phyloP scores from a whole-genome alignment of 805 yeast genomes.

The Lipomyces orientalis region DNA sequence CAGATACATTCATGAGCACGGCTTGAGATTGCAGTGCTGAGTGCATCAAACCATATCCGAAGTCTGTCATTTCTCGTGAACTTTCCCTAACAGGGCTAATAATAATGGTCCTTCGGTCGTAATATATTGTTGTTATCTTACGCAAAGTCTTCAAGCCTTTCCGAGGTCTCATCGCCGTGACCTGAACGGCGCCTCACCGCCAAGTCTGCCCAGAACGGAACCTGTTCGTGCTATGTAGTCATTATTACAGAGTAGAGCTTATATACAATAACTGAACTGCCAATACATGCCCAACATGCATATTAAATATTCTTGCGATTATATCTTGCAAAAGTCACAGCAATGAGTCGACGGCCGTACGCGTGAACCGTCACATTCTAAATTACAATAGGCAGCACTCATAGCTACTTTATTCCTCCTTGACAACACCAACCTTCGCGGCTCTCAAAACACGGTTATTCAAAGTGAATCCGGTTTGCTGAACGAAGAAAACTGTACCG shows the following conservation, averaged over 20 bases:
- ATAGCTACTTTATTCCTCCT: constrained; percentile 41
- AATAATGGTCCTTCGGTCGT: too few relatives aligned
- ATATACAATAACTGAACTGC: background rate
- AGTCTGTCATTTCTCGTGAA: too few relatives aligned
- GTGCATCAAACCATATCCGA: too few relatives aligned
- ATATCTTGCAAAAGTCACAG: background rate
- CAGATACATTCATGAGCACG: too few relatives aligned
- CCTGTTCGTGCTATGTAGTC: background rate
- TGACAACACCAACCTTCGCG: constrained; percentile 94
- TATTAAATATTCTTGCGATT: background rate
- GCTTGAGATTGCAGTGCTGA: too few relatives aligned
- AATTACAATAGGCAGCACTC: background rate
- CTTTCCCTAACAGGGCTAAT: too few relatives aligned
- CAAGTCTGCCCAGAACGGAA: background rate
- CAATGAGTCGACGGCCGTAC: background rate
- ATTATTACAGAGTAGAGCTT: constrained; percentile 14
- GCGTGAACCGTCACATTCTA: too few relatives aligned
- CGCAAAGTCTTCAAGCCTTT: too few relatives aligned
- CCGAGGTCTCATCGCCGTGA: background rate
- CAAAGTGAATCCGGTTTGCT: constrained; percentile 84
- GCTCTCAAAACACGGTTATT: constrained; percentile 91
- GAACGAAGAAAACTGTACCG: constrained; percentile 91
- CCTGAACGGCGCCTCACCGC: background rate
- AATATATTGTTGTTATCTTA: too few relatives aligned
- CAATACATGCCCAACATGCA: background rate